Base-by-base conservation (phyloP, 176 grass and related monocot genomes). In the Eleusine coracana region DNA sequence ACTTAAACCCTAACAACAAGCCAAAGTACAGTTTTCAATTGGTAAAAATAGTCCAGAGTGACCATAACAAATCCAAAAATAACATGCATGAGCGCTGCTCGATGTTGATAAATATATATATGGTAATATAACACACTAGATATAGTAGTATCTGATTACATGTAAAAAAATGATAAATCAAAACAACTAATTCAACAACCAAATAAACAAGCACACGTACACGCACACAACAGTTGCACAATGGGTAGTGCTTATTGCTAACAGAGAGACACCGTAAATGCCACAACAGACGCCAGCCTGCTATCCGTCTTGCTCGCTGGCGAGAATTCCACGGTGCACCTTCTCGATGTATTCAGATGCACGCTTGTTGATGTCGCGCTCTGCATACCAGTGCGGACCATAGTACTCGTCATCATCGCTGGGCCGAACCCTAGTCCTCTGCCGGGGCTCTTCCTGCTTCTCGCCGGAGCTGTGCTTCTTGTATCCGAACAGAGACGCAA, bases 331-430 rank as follows among this genome's bases (percentile, higher is more conserved):
- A 9, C 66, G 88, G 83, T 77, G 88, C 45, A 89, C 78, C 73
- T 58, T 82, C 42, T 78, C 58, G 66, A 89, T 89, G 88, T 77
- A 89, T 48, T 89, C 88, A 4, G 83, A n/a, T 3, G 83, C 83
- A 66, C 60, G 81, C 58, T 58, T 27, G 73, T 89, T 28, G 83
- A 89, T 86, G 71, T 89, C 21, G 28, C 66, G 83, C 0, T 89
- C 83, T 15, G 87, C 87, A 38, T 82, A 89, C 87, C 83, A 85
- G 5, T 77, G 59, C 1, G 68, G 83, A 15, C 77, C 45, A 3
- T 88, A 60, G 71, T 89, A 85, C 34, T 85, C 37, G 27, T 89
- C 87, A 37, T 89, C 65, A 18, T 89, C 87, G 78, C 87, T 89
- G 36, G 83, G 77, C 65, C 87, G 72, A 38, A 89, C 83, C 72